phyloP scores from a whole-genome alignment of 768 basidiomycete genomes.

The Agrocybe chaxingu region DNA sequence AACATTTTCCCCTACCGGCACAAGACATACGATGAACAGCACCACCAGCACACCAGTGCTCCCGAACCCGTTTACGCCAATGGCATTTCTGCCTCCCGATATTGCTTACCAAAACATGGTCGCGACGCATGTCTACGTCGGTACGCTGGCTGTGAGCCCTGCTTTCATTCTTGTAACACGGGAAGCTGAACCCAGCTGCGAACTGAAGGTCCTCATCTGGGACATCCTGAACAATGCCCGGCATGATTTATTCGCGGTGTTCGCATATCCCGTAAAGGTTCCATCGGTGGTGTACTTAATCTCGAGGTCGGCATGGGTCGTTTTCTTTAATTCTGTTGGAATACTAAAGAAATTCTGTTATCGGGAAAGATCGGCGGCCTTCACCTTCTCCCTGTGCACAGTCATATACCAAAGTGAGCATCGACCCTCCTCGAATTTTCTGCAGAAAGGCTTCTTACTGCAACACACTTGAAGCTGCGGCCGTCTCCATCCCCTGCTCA shows the following conservation, averaged over 20 bases:
- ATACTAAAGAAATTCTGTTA: too few relatives aligned
- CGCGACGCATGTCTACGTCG: constrained; percentile 20
- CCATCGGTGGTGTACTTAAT: constrained; percentile 6
- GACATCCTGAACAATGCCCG: constrained; percentile 7
- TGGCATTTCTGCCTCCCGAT: constrained; percentile 24
- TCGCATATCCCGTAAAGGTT: neutral
- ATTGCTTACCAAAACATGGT: constrained; percentile 21
- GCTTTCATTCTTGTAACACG: too few relatives aligned
- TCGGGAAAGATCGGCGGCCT: too few relatives aligned
- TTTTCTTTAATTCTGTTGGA: too few relatives aligned
- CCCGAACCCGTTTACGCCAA: constrained; percentile 24
- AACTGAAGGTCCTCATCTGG: constrained; percentile 8
- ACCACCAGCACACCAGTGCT: neutral
- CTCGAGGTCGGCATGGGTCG: constrained; percentile 1
- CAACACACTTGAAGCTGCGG: neutral
- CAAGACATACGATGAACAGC: too few relatives aligned
- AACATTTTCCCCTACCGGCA: too few relatives aligned
- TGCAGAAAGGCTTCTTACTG: too few relatives aligned
- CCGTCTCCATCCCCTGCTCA: constrained; percentile 4
- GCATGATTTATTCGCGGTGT: too few relatives aligned
- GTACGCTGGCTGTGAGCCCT: neutral
- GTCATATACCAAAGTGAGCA: too few relatives aligned
- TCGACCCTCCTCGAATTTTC: too few relatives aligned
- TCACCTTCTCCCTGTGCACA: too few relatives aligned
- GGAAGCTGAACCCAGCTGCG: too few relatives aligned